These are phyloP conservation scores for Orbilia javanica DNA, from an alignment of 2,329 filamentous ascomycete genomes.

Conservation along the genomic window DNA sequence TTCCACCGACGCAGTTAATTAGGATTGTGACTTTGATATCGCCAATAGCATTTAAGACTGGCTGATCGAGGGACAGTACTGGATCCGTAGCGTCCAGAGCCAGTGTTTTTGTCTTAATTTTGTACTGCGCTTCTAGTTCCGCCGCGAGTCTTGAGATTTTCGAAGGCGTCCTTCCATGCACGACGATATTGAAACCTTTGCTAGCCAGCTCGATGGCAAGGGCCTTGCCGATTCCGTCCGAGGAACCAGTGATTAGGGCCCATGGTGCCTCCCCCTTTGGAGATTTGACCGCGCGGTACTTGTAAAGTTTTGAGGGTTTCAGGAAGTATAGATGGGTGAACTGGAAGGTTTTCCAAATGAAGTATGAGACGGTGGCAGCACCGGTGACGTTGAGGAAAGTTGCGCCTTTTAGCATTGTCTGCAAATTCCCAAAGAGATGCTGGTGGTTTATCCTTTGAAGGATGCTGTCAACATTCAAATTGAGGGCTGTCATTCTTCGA, in stretches of 20 bases:
- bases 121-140: conserved; percentile 79
- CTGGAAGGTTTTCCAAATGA: conserved; percentile 27
- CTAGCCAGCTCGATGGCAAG: conserved; percentile 89
- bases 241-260: conserved; percentile 94
- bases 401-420: conserved; percentile 1
- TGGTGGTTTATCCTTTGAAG: not conserved
- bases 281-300: conserved; percentile 33
- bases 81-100: conserved; percentile 68
- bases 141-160: conserved; percentile 84
- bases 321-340: conserved; percentile 46
- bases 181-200: conserved; percentile 93
- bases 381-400: conserved; percentile 21
- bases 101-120: conserved; percentile 75
- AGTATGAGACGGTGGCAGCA: conserved; percentile 31
- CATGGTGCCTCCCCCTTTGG: conserved; percentile 76
- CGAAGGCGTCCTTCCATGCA: conserved; percentile 90
- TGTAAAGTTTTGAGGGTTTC: conserved; percentile 31
- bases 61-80: conserved; percentile 89
- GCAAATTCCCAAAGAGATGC: not conserved
- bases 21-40: conserved; percentile 49
- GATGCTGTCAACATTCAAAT: not conserved
- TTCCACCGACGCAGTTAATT: conserved; percentile 44
- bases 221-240: conserved; percentile 96
- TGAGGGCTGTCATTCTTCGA: conserved; percentile 1
- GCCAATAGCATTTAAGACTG: conserved; percentile 67